Conservation (phyloP, 2,329 filamentous ascomycete genomes). For the Reticulascus tulasneorum region DNA sequence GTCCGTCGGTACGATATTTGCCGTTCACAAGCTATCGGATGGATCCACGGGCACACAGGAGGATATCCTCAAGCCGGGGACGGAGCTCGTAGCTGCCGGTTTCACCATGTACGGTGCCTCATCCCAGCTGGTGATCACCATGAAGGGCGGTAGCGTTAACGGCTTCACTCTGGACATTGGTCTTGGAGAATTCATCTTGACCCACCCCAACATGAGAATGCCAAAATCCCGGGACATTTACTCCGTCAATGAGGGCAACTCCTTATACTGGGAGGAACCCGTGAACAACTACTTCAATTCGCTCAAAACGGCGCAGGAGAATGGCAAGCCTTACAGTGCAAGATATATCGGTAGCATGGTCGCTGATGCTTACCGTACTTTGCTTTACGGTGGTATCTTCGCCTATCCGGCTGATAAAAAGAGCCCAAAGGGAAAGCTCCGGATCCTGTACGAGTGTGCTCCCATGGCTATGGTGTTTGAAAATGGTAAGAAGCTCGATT, state of each 20-base stretch:
- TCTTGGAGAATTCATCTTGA: slow-evolving; percentile 97
- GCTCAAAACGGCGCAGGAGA: slow-evolving; percentile 72
- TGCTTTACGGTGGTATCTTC: slow-evolving; percentile 95
- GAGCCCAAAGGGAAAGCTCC: slow-evolving; percentile 95
- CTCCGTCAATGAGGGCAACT: slow-evolving; percentile 98
- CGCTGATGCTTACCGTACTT: slow-evolving; percentile 91
- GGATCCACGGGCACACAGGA: slow-evolving; percentile 70
- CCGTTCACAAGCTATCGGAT: slow-evolving; percentile 83
- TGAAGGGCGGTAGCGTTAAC: slow-evolving; percentile 88
- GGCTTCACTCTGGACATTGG: slow-evolving; percentile 97
- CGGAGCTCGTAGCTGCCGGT: slow-evolving; percentile 87
- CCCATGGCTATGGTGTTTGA: slow-evolving; percentile 99
- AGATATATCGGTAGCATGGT: slow-evolving; percentile 99
- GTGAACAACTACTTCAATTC: slow-evolving; percentile 86
- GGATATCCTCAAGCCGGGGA: slow-evolving; percentile 84
- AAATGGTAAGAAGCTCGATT: slow-evolving; percentile 64
- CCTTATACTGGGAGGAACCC: slow-evolving; percentile 87
- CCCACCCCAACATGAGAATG: slow-evolving; percentile 89
- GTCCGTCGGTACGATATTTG: slow-evolving; percentile 96
- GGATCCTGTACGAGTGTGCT: slow-evolving; percentile 96
- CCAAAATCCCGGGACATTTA: slow-evolving; percentile 82
- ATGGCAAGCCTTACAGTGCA: slow-evolving; percentile 86
- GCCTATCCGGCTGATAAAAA: slow-evolving; percentile 98
- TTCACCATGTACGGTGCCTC: slow-evolving; percentile 99
- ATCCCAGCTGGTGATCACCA: slow-evolving; percentile 92